Evolutionary conservation across 2,329 filamentous ascomycete genomes (phyloP).

Genomic region (Metarhizium album): DNA sequence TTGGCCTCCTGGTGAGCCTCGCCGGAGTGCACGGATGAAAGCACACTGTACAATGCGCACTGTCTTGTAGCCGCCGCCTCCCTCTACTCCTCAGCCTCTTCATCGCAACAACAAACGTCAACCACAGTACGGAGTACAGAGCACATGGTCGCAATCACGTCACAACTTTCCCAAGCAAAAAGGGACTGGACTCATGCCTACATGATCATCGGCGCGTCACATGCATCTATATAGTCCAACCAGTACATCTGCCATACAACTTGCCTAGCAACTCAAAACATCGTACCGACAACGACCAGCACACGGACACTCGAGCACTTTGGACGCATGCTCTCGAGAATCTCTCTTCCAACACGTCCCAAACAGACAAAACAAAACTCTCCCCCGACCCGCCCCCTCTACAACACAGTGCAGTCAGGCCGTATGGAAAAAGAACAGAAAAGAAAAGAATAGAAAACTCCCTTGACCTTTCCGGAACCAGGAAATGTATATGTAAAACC

Average conservation of each 20-base stretch:
- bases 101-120: no score
- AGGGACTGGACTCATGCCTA: no score
- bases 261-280: background rate
- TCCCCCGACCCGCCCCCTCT: background rate
- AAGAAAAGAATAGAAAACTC: background rate
- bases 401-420: background rate
- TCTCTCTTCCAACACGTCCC: background rate
- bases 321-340: background rate
- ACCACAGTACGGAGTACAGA: no score
- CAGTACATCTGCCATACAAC: background rate
- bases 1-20: slow-evolving; percentile 13
- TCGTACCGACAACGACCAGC: background rate
- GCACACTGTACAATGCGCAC: slow-evolving; percentile 6
- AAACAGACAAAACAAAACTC: background rate
- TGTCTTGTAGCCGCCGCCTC: background rate
- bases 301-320: background rate
- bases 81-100: no score
- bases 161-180: no score
- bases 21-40: slow-evolving; percentile 4
- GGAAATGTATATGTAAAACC: background rate
- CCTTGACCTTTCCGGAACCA: slow-evolving; percentile 5
- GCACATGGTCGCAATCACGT: no score
- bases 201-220: no score
- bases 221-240: background rate
- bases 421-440: background rate